Evolutionary conservation across 2,329 filamentous ascomycete species (phyloP).

Genomic region (Apiospora malaysiana): DNA sequence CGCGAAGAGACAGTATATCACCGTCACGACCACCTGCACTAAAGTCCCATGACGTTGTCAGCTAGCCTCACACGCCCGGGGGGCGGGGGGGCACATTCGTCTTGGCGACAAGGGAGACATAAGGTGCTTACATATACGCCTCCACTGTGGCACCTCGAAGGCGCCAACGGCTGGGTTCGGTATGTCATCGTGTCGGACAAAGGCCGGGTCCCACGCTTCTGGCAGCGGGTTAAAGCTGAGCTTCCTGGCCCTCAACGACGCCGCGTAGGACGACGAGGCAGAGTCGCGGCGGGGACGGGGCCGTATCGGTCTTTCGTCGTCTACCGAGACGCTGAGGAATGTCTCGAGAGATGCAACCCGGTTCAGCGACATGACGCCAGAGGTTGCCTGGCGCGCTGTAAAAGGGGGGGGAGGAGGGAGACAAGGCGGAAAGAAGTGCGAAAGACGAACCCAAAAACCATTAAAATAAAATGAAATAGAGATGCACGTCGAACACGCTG

Average conservation of each 20-base stretch:
- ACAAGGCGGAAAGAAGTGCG: neutral
- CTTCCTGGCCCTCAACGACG: constrained; percentile 55
- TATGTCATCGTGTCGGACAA: constrained; percentile 44
- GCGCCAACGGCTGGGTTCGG: constrained; percentile 54
- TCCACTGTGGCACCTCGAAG: constrained; percentile 61
- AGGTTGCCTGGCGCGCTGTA: neutral
- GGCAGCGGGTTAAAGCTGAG: constrained; percentile 62
- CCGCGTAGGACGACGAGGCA: constrained; percentile 39
- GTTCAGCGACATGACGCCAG: constrained; percentile 54
- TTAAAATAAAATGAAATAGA: no score
- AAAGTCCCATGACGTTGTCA: constrained; percentile 23
- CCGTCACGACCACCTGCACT: constrained; percentile 74
- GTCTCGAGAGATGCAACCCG: constrained; percentile 60
- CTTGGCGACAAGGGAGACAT: constrained; percentile 24
- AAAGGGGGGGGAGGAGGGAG: neutral
- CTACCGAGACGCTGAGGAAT: constrained; percentile 48
- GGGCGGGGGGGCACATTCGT: neutral
- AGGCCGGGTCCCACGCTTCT: constrained; percentile 55
- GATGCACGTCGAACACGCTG: neutral
- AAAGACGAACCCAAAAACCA: neutral
- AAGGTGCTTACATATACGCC: constrained; percentile 52
- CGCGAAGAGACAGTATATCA: constrained; percentile 76
- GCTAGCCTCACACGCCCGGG: constrained; percentile 19
- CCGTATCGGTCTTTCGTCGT: constrained; percentile 34
- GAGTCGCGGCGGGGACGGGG: constrained; percentile 47